These are phyloP conservation scores for Rhizopogon vulgaris DNA, from an alignment of 768 basidiomycete genomes.

Conservation along the genomic window DNA sequence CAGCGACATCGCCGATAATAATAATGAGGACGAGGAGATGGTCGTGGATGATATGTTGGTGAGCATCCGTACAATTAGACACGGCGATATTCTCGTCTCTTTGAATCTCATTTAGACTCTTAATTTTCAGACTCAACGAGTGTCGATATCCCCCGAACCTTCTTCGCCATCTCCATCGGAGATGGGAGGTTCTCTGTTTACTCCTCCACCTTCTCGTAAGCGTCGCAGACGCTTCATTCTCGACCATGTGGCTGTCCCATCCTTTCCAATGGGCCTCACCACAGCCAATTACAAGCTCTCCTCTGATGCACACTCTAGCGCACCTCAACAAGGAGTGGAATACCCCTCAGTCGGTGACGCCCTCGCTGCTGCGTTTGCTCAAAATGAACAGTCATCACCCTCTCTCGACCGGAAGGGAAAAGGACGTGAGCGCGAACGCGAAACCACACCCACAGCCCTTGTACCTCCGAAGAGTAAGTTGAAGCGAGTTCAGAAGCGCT, in stretches of 20 bases:
- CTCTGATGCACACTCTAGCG: background rate
- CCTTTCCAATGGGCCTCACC: conserved; percentile 15
- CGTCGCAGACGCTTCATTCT: conserved; percentile 9
- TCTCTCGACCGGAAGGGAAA: conserved; percentile 14
- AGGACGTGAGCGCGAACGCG: conserved; percentile 10
- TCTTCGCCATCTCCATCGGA: conserved; percentile 6
- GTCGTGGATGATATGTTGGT: conserved; percentile 9
- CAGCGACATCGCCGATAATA: conserved; percentile 16
- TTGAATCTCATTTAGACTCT: background rate
- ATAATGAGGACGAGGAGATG: conserved; percentile 18
- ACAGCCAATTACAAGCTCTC: conserved; percentile 15
- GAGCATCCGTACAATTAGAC: conserved; percentile 7
- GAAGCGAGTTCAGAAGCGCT: background rate
- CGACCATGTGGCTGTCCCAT: conserved; percentile 15
- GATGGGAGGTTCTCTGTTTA: conserved; percentile 20
- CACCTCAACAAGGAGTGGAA: background rate
- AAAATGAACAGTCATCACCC: background rate
- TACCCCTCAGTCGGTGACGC: background rate
- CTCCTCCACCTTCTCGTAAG: conserved; percentile 17
- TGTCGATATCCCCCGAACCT: background rate
- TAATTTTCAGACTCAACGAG: conserved; percentile 1
- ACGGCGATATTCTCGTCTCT: background rate
- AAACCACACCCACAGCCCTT: background rate
- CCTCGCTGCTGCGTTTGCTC: background rate
- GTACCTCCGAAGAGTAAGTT: background rate